Evolutionary conservation across 2,329 filamentous ascomycete genomes (phyloP), one percentile per base, ranked within the genome.

Genomic region (Periconia macrospinosa): DNA sequence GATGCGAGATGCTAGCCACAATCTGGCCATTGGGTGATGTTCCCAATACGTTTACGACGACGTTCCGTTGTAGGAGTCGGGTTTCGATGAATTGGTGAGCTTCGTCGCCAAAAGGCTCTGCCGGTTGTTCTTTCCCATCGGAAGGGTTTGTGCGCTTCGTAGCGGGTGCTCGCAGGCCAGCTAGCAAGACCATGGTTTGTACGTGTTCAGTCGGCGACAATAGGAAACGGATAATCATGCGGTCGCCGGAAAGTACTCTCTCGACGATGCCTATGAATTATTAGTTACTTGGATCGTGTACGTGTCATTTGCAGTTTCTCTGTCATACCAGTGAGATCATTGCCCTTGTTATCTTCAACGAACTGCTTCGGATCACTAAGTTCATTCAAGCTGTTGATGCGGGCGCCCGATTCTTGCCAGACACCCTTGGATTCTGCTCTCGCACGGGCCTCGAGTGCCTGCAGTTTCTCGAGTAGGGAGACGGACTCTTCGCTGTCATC

Each of bases 21-120:
- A 99, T 83, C 69, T 97, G 90, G 54, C 90, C 90, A 75, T 97
- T 93, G 1, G 91, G 91, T 58, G 91, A 96, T 35, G 91, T 83
- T 42, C 94, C 94, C 19, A 97, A 84, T 56, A 97, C 83, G 60
- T 90, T 86, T 50, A 95, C 84, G 73, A 90, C 87, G 59, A 96
- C 87, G 70, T 88, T 87, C 60, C 94, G 88, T 76, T 97, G 94
- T 59, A 96, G 82, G 53, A 99, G 78, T 65, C 94, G 84, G 44
- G 85, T 78, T 76, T 99, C 94, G 43, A 97, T 91, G 69, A 93
- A 99, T 58, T 85, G 82, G 60, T 91, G 89, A 53, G 94, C 90
- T 72, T 97, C 92, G 57, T 94, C 91, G 61, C 92, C 94, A 59
- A 86, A 91, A 57, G 94, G 90, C 76, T 99, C 94, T 0, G 89